phyloP scores from a whole-genome alignment of 2,329 filamentous ascomycete genomes.

The Peltaster fructicola region DNA sequence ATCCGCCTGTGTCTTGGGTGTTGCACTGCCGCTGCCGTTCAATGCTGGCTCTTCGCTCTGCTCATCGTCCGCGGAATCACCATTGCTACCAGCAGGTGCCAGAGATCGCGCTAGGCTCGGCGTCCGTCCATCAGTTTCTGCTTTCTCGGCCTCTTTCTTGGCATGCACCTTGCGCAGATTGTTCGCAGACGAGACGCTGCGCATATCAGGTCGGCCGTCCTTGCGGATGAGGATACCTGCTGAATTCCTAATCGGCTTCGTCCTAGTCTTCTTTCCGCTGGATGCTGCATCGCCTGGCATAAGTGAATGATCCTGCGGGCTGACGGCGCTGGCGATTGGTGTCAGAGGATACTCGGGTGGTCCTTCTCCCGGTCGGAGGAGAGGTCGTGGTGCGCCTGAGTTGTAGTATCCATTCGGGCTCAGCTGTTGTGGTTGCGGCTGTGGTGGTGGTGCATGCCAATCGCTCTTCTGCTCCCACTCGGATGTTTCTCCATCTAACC shows the following conservation, averaged over 20 bases:
- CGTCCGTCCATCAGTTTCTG: constrained; percentile 13
- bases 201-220: constrained; percentile 34
- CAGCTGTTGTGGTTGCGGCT: too few species aligned
- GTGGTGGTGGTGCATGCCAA: too few species aligned
- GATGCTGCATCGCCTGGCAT: constrained; percentile 8
- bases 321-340: constrained; percentile 8
- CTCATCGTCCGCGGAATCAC: constrained; percentile 5
- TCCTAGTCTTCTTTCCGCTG: constrained; percentile 28
- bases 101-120: constrained; percentile 8
- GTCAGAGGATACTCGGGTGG: constrained; percentile 12
- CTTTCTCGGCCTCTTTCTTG: constrained; percentile 26
- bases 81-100: constrained; percentile 3
- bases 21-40: too few species aligned
- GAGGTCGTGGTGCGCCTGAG: constrained; percentile 23
- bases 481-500: too few species aligned
- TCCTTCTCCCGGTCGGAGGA: constrained; percentile 6
- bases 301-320: constrained; percentile 9
- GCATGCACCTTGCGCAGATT: constrained; percentile 34
- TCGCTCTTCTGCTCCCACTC: too few species aligned
- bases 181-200: constrained; percentile 33
- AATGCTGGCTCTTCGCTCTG: too few species aligned
- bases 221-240: constrained; percentile 34
- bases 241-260: constrained; percentile 31
- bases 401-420: too few species aligned
- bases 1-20: constrained; percentile 1